Percentiles rank a stretch among this genome's conserved stretches.
Evolutionary conservation across 78 protist genomes (phyloP).

Genomic region (Protostelium mycophagum): DNA sequence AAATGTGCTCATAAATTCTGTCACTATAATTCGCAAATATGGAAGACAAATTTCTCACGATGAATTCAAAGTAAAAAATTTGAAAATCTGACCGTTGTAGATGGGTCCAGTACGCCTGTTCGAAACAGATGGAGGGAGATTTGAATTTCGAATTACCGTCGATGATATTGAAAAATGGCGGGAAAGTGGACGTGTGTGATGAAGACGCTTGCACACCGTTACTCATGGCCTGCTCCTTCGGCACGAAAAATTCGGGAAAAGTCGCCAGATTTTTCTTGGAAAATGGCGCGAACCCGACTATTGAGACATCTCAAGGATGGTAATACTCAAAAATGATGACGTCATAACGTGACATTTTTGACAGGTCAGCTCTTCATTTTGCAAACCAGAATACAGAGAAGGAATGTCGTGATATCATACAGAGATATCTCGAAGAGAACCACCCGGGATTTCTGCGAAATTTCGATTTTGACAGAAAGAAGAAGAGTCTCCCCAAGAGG

Average conservation of each 20-base stretch:
- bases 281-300: conserved; percentile 43
- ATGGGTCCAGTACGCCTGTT: too few relatives aligned
- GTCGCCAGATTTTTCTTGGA: conserved; percentile 8
- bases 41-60: too few relatives aligned
- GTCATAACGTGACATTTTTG: conserved; percentile 10
- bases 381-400: neutral
- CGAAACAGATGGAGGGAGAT: neutral
- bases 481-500: neutral
- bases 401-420: neutral
- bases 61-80: too few relatives aligned
- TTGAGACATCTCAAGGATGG: conserved; percentile 46
- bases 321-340: too few relatives aligned
- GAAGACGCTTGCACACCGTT: conserved; percentile 28
- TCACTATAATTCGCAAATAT: too few relatives aligned
- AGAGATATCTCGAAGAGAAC: neutral
- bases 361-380: neutral
- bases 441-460: neutral
- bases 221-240: conserved; percentile 21
- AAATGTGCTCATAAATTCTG: too few relatives aligned
- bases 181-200: conserved; percentile 11
- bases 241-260: neutral
- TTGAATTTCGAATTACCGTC: neutral
- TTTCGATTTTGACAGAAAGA: conserved; percentile 27
- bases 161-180: conserved; percentile 13
- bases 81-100: too few relatives aligned